A percentile compares a stretch with the other conserved stretches of the same genome.
Evolutionary conservation across 2,329 filamentous ascomycete genomes (phyloP).

Genomic region (Apiospora kogelbergensis): DNA sequence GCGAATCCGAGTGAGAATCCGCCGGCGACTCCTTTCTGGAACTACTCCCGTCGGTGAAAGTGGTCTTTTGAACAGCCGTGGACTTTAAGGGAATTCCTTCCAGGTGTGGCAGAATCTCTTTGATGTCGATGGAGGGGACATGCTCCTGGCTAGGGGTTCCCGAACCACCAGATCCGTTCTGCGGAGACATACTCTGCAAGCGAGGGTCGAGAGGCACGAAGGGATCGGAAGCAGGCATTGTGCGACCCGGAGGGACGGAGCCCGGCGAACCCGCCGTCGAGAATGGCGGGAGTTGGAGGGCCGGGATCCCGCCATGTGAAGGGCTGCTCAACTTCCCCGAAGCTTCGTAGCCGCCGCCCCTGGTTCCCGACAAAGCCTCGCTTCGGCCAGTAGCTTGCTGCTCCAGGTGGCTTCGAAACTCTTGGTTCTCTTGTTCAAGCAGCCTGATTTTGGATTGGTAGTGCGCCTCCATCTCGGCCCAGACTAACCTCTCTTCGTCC

Average conservation of each 20-base stretch:
- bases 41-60: constrained; percentile 45
- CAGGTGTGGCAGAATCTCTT: constrained; percentile 57
- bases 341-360: constrained; percentile 18
- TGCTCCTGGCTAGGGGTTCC: constrained; percentile 29
- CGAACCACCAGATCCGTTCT: neutral
- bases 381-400: neutral
- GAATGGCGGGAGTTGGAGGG: constrained; percentile 15
- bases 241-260: constrained; percentile 23
- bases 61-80: constrained; percentile 51
- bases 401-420: neutral
- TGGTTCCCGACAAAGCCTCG: constrained; percentile 11
- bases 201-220: constrained; percentile 44
- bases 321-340: constrained; percentile 14
- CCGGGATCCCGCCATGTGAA: constrained; percentile 16
- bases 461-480: constrained; percentile 43
- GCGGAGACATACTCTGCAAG: constrained; percentile 40
- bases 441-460: neutral
- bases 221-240: constrained; percentile 36
- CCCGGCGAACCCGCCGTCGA: neutral
- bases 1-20: constrained; percentile 26
- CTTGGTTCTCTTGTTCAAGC: constrained; percentile 30
- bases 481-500: constrained; percentile 49
- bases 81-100: constrained; percentile 60
- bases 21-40: constrained; percentile 31
- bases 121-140: constrained; percentile 55